Evolutionary conservation across 768 basidiomycete species (phyloP), one percentile per base, ranked within the genome.

Genomic region (Tricholoma sp.): DNA sequence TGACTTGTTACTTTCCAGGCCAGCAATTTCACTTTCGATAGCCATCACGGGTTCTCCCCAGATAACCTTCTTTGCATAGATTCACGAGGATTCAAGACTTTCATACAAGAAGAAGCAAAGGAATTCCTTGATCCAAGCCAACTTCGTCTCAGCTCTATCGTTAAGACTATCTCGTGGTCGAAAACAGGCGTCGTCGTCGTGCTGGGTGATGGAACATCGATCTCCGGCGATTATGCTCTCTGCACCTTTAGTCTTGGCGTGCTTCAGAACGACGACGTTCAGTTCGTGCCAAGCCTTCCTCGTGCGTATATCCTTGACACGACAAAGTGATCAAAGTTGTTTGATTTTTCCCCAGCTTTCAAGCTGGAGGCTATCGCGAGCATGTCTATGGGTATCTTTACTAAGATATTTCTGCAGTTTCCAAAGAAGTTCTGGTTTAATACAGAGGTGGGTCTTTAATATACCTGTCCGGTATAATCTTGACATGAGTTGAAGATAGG

Each of bases 201-300:
- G 13, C 70, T 85, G 29, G 59, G 67, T 1, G 69, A 76, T 55
- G 83, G 81, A 1, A 58, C 68, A 32, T 68, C 41, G 1, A 62
- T 87, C 20, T 70, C 66, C 12, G 84, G 77, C 12, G 79, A 86
- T 52, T 82, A 85, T 64, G 84, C 80, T 3, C 63, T 89, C 29
- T 81, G 80, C 59, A 88, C 87, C 0, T 88, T 88, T 69, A 87
- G 85, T 58, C 65, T 86, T 1, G 87, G 87, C 0, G 87, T 89
- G 6, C 70, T 89, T 53, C 87, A 89, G 68, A 74, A 85, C 55
- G 70, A 76, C 31, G 85, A 86, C 57, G 80, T 88, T 4, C 56
- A 52, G 3, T 88, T 86, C 59, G 63, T 76, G 41, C 86, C 86
- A 2, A 20, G 68, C 8, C 64, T 87, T 17, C 86, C 85, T 29